These are phyloP conservation scores for Pestalotiopsis sp. DNA, from an alignment of 2,329 filamentous ascomycete genomes.

Conservation along the genomic window DNA sequence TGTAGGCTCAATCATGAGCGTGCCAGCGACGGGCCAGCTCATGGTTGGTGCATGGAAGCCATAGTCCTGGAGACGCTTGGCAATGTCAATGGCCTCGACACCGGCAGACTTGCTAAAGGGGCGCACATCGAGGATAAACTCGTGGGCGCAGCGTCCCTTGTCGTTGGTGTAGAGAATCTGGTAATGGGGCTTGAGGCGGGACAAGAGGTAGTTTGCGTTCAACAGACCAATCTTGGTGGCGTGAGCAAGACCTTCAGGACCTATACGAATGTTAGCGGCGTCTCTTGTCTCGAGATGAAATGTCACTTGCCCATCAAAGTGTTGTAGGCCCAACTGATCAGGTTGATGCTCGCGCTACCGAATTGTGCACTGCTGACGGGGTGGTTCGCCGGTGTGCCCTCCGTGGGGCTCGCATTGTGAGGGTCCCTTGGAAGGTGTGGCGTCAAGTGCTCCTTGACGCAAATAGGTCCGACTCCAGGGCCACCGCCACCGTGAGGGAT, in stretches of 20 bases:
- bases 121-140: conserved; percentile 92
- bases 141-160: conserved; percentile 86
- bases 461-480: conserved; percentile 90
- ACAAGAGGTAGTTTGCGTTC: conserved; percentile 95
- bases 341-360: conserved; percentile 88
- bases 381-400: conserved; percentile 43
- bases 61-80: conserved; percentile 95
- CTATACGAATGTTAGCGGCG: conserved; percentile 24
- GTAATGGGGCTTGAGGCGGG: conserved; percentile 82
- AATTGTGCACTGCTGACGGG: conserved; percentile 81
- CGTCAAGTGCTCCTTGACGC: conserved; percentile 79
- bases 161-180: conserved; percentile 91
- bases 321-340: conserved; percentile 95
- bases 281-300: background rate
- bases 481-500: conserved; percentile 95
- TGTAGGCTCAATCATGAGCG: conserved; percentile 96
- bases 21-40: conserved; percentile 94
- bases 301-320: conserved; percentile 75
- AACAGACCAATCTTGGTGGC: conserved; percentile 92
- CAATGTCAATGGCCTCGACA: conserved; percentile 90
- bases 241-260: conserved; percentile 75
- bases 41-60: conserved; percentile 97
- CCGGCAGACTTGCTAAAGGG: conserved; percentile 81
- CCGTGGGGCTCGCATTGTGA: conserved; percentile 39
- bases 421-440: conserved; percentile 71